A percentile compares a stretch with the other conserved stretches of the same genome.
Conservation (phyloP, 2,329 filamentous ascomycete genomes). For the Alternaria gaisen region DNA sequence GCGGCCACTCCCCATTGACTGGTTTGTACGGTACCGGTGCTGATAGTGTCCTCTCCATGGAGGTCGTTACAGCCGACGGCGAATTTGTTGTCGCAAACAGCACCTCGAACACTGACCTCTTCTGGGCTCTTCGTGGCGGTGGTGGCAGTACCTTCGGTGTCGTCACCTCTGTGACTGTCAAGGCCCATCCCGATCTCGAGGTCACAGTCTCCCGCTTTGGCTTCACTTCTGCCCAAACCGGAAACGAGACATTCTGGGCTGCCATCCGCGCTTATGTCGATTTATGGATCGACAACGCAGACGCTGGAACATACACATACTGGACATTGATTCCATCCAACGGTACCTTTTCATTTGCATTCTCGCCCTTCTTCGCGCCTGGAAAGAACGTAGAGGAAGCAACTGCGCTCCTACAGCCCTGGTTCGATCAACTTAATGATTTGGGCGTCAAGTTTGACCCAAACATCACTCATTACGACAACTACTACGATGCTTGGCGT, state of each 20-base stretch:
- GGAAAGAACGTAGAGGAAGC: slow-evolving; percentile 44
- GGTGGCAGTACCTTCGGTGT: slow-evolving; percentile 49
- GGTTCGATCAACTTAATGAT: slow-evolving; percentile 40
- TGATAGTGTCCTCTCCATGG: slow-evolving; percentile 48
- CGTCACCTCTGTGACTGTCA: slow-evolving; percentile 46
- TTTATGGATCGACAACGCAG: slow-evolving; percentile 47
- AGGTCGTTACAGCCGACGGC: slow-evolving; percentile 46
- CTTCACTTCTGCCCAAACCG: slow-evolving; percentile 42
- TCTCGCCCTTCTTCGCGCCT: slow-evolving; percentile 48
- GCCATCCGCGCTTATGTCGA: slow-evolving; percentile 42
- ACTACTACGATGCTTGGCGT: slow-evolving; percentile 46
- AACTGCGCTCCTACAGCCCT: slow-evolving; percentile 42
- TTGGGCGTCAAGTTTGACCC: slow-evolving; percentile 45
- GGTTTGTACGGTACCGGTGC: slow-evolving; percentile 53
- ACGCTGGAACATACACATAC: slow-evolving; percentile 48
- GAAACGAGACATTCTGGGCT: slow-evolving; percentile 50
- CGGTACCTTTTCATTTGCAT: slow-evolving; percentile 44
- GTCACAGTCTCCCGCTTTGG: slow-evolving; percentile 45
- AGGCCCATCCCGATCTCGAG: slow-evolving; percentile 44
- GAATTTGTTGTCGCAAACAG: slow-evolving; percentile 43
- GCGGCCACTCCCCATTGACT: slow-evolving; percentile 64
- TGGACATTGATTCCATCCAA: slow-evolving; percentile 45
- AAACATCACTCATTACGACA: slow-evolving; percentile 46
- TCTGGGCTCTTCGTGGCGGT: slow-evolving; percentile 49
- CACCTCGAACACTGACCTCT: slow-evolving; percentile 43